phyloP scores from a whole-genome alignment of 1,284 basidiomycete genomes.

The Neolentinus lepideus region DNA sequence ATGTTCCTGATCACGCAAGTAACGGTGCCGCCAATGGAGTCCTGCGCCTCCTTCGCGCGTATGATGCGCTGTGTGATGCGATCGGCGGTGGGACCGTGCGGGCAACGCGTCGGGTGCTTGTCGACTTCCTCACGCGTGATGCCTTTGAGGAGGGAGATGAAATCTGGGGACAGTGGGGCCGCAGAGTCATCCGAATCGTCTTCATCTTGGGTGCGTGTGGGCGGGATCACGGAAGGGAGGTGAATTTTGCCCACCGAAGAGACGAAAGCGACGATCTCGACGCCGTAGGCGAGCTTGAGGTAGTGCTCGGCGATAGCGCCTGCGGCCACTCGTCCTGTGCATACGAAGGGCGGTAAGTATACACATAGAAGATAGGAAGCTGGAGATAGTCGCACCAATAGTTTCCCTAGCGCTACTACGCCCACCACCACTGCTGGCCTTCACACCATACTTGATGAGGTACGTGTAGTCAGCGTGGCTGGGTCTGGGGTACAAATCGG shows the following conservation, averaged over 20 bases:
- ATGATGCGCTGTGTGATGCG: conserved; percentile 94
- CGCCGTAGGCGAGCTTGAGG: conserved; percentile 79
- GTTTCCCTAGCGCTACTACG: conserved; percentile 94
- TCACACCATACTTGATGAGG: conserved; percentile 95
- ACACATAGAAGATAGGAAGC: conserved; percentile 4
- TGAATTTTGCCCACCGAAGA: conserved; percentile 93
- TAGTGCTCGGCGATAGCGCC: conserved; percentile 98
- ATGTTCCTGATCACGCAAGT: conserved; percentile 93
- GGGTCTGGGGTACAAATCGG: conserved; percentile 94
- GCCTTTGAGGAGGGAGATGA: conserved; percentile 71
- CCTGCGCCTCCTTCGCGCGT: conserved; percentile 83
- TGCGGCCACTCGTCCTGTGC: conserved; percentile 86
- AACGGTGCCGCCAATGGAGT: conserved; percentile 96
- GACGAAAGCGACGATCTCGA: conserved; percentile 97
- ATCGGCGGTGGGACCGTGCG: conserved; percentile 81
- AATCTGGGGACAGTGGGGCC: conserved; percentile 82
- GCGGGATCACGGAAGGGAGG: conserved; percentile 50
- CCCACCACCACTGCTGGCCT: conserved; percentile 95
- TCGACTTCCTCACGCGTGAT: conserved; percentile 90
- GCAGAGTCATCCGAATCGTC: conserved; percentile 63
- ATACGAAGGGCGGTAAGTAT: not conserved
- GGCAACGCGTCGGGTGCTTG: conserved; percentile 84
- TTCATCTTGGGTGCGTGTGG: conserved; percentile 36
- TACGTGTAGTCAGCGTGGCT: conserved; percentile 99
- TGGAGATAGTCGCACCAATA: conserved; percentile 73